These are phyloP conservation scores for Penicillium sp. DNA, from an alignment of 2,329 filamentous ascomycete species.

Conservation along the genomic window DNA sequence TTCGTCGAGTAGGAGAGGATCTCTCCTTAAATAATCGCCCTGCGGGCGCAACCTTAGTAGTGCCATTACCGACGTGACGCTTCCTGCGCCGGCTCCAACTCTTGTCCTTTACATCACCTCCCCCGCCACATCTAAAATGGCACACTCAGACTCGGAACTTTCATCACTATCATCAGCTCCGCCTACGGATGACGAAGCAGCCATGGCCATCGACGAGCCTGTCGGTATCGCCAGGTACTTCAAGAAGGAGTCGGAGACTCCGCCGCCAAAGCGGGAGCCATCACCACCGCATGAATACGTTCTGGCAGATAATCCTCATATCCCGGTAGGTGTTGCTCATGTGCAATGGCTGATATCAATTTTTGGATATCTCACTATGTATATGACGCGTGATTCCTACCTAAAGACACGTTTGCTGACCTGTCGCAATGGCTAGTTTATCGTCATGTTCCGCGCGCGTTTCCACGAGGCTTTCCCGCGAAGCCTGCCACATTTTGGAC, in stretches of 20 bases:
- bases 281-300: slow-evolving; percentile 90
- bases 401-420: slow-evolving; percentile 38
- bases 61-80: slow-evolving; percentile 22
- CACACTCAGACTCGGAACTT: slow-evolving; percentile 59
- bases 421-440: slow-evolving; percentile 65
- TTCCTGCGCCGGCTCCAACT: slow-evolving; percentile 26
- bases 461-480: slow-evolving; percentile 88
- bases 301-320: slow-evolving; percentile 85
- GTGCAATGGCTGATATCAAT: slow-evolving; percentile 39
- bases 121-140: slow-evolving; percentile 37
- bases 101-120: slow-evolving; percentile 33
- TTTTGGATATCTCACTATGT: slow-evolving; percentile 17
- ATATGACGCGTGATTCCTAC: slow-evolving; percentile 32
- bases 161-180: slow-evolving; percentile 62
- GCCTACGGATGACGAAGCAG: slow-evolving; percentile 60
- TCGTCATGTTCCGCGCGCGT: slow-evolving; percentile 95
- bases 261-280: slow-evolving; percentile 76
- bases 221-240: slow-evolving; percentile 52
- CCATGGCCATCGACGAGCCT: slow-evolving; percentile 43
- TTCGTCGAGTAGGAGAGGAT: slow-evolving; percentile 10
- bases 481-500: slow-evolving; percentile 84
- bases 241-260: slow-evolving; percentile 53
- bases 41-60: slow-evolving; percentile 15
- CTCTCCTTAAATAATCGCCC: slow-evolving; percentile 13
- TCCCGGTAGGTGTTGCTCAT: slow-evolving; percentile 70